A percentile compares a stretch with the other conserved stretches of the same genome.
Evolutionary conservation across 2,329 filamentous ascomycete genomes (phyloP).

Genomic region (Penicillium sp.): DNA sequence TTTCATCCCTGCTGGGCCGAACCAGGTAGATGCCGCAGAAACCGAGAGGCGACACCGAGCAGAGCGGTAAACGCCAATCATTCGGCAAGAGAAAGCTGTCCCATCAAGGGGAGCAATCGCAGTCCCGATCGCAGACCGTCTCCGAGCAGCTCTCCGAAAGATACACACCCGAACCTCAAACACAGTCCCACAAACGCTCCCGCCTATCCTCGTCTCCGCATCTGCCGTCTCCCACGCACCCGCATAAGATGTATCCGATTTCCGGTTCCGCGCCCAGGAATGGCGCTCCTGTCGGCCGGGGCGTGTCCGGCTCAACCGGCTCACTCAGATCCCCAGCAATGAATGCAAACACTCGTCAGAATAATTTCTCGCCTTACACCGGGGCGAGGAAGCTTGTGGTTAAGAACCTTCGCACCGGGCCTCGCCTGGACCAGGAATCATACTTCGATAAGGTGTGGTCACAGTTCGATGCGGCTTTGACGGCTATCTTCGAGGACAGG

Average conservation of each 20-base stretch:
- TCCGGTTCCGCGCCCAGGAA: constrained; percentile 41
- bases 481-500: constrained; percentile 68
- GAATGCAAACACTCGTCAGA: constrained; percentile 38
- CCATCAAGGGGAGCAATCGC: constrained; percentile 36
- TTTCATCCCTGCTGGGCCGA: constrained; percentile 28
- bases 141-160: constrained; percentile 47
- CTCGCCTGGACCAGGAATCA: constrained; percentile 67
- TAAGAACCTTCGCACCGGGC: constrained; percentile 76
- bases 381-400: constrained; percentile 88
- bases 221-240: constrained; percentile 19
- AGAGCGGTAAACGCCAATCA: constrained; percentile 47
- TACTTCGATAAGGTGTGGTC: constrained; percentile 78
- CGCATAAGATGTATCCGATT: constrained; percentile 58
- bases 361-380: constrained; percentile 68
- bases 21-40: constrained; percentile 48
- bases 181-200: constrained; percentile 45
- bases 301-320: constrained; percentile 36
- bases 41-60: constrained; percentile 39
- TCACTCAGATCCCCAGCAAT: constrained; percentile 30
- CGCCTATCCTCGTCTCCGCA: constrained; percentile 33
- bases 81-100: constrained; percentile 45
- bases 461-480: constrained; percentile 73
- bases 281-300: constrained; percentile 50
- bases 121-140: constrained; percentile 44
- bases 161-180: constrained; percentile 26